Conservation (phyloP, 352 stramenopile genomes). For the Stephanocyclus meneghinianus region DNA sequence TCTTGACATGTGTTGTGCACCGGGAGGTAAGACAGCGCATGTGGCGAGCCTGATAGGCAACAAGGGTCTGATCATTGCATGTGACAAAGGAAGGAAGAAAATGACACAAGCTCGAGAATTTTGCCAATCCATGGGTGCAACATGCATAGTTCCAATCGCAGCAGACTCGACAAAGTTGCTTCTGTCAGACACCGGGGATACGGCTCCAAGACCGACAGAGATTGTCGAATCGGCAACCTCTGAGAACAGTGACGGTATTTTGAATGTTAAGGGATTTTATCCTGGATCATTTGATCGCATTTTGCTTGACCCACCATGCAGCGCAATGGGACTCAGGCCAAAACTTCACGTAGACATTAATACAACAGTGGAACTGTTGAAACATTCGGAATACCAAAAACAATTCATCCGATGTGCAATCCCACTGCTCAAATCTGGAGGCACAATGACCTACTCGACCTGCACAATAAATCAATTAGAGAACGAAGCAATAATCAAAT, state of each 20-base stretch:
- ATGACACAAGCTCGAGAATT: constrained; percentile 83
- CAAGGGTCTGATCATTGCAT: constrained; percentile 85
- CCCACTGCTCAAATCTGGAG: constrained; percentile 88
- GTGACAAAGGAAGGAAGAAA: constrained; percentile 90
- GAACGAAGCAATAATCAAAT: constrained; percentile 90
- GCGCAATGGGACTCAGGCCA: constrained; percentile 89
- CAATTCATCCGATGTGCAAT: constrained; percentile 79
- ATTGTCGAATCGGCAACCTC: constrained; percentile 73
- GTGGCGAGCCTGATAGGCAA: constrained; percentile 90
- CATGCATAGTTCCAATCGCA: constrained; percentile 65
- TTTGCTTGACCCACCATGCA: constrained; percentile 90
- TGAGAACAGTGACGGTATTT: constrained; percentile 75
- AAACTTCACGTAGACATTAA: constrained; percentile 83
- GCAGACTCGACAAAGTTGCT: constrained; percentile 89
- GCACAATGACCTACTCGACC: constrained; percentile 92
- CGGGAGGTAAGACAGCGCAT: constrained; percentile 91
- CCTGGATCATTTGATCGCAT: constrained; percentile 92
- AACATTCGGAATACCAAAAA: constrained; percentile 67
- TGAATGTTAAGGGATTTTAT: constrained; percentile 87
- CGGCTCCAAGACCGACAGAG: constrained; percentile 61
- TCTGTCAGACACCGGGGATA: constrained; percentile 6
- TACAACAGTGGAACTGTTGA: constrained; percentile 75
- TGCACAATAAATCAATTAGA: constrained; percentile 91
- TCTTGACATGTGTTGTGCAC: constrained; percentile 92
- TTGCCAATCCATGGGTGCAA: constrained; percentile 74